A percentile compares a stretch with the other conserved stretches of the same genome.
These are phyloP conservation scores for Mortierella sp. DNA, from an alignment of 371 early-diverging fungal genomes.

Conservation along the genomic window DNA sequence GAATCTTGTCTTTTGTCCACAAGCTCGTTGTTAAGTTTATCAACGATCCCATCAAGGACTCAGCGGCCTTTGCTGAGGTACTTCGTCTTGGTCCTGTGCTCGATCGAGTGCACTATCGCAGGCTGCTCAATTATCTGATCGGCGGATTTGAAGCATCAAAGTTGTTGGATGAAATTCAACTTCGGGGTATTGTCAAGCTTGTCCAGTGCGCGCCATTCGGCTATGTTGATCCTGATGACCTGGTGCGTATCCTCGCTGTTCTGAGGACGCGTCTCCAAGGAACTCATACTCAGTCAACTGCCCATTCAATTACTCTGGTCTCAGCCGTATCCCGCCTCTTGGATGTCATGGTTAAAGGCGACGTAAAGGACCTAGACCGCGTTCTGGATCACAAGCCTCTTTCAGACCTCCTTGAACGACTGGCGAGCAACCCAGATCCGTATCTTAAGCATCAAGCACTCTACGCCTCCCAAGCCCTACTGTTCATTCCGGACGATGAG, in stretches of 20 bases:
- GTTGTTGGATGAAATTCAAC: not conserved
- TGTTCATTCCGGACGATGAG: conserved; percentile 11
- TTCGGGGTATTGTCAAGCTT: not conserved
- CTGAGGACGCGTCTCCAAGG: conserved; percentile 10
- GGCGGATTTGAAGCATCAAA: not conserved
- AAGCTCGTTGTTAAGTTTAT: not conserved
- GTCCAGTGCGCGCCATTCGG: not conserved
- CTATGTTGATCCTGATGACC: conserved; percentile 9
- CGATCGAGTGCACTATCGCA: not conserved
- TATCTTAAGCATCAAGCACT: conserved; percentile 15
- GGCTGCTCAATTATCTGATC: not conserved
- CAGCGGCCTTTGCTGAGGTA: not conserved
- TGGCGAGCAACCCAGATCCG: not conserved
- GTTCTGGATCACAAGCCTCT: not conserved
- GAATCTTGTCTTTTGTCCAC: not conserved
- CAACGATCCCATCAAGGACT: not conserved
- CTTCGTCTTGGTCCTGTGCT: not conserved
- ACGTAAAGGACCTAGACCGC: conserved; percentile 3
- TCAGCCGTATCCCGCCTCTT: conserved; percentile 5
- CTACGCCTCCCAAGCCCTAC: conserved; percentile 14
- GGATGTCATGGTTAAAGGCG: conserved; percentile 16
- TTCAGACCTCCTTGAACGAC: not conserved
- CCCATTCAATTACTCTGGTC: not conserved
- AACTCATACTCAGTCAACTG: not conserved
- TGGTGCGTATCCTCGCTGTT: not conserved